A percentile compares a stretch with the other conserved stretches of the same genome.
Conservation (phyloP, 176 grass and related monocot genomes). For the Juncus effusus region DNA sequence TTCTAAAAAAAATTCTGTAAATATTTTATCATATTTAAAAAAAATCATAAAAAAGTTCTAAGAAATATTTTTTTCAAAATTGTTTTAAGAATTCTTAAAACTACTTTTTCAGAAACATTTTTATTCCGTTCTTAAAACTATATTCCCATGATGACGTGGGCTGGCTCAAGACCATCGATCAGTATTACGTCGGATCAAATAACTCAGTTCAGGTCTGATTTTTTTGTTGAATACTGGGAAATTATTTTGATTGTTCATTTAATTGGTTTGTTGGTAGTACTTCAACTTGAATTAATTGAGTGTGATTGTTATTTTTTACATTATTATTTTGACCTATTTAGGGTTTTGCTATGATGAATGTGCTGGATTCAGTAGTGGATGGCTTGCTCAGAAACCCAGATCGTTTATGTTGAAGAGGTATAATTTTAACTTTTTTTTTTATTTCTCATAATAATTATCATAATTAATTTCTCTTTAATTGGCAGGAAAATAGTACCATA, state of each 20-base stretch:
- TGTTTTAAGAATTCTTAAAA: no score
- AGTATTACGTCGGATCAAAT: slow-evolving; percentile 90
- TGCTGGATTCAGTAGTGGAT: slow-evolving; percentile 80
- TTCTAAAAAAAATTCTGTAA: no score
- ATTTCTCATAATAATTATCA: slow-evolving; percentile 3
- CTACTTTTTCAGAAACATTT: no score
- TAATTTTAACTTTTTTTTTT: slow-evolving; percentile 1
- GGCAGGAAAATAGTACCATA: no score
- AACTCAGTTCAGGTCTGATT: slow-evolving; percentile 58
- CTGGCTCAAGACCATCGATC: slow-evolving; percentile 96
- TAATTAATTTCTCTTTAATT: not conserved
- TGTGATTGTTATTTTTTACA: not conserved
- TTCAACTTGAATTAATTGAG: not conserved
- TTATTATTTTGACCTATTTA: slow-evolving; percentile 15
- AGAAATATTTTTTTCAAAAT: no score
- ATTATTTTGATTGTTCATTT: not conserved
- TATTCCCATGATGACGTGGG: slow-evolving; percentile 91
- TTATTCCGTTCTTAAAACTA: no score
- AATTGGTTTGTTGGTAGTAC: not conserved
- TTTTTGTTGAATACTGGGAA: not conserved
- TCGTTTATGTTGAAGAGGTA: slow-evolving; percentile 74
- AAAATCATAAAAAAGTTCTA: no score
- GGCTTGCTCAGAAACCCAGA: slow-evolving; percentile 51
- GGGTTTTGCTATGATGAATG: slow-evolving; percentile 67
- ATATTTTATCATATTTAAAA: no score